Conservation (phyloP, 805 yeast genomes). For the Wickerhamomyces bovis region DNA sequence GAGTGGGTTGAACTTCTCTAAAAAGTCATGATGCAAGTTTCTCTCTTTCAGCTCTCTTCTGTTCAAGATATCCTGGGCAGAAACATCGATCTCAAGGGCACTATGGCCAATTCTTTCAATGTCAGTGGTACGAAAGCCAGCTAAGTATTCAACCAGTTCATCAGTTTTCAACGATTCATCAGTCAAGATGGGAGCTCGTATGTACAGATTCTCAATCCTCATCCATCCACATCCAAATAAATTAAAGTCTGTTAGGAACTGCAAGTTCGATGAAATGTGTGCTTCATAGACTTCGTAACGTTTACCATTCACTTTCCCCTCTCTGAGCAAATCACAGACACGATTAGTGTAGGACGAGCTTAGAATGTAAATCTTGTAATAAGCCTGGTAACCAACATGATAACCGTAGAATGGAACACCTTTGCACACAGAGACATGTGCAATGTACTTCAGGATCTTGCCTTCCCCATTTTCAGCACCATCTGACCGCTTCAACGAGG, state of each 20-base stretch:
- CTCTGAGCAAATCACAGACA: conserved; percentile 43
- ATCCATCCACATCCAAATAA: conserved; percentile 83
- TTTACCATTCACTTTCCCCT: conserved; percentile 34
- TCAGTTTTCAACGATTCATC: conserved; percentile 26
- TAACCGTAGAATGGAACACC: conserved; percentile 86
- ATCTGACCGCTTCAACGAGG: conserved; percentile 30
- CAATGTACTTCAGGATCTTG: conserved; percentile 37
- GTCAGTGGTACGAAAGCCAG: conserved; percentile 20
- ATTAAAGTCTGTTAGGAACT: conserved; percentile 79
- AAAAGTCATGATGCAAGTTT: conserved; percentile 45
- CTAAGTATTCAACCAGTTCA: conserved; percentile 29
- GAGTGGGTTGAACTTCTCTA: conserved; percentile 27
- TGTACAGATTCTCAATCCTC: conserved; percentile 37
- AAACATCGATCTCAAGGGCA: conserved; percentile 65
- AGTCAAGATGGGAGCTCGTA: conserved; percentile 50
- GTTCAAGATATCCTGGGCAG: conserved; percentile 57
- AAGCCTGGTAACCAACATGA: conserved; percentile 55
- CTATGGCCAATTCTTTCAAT: conserved; percentile 53
- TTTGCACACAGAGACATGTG: conserved; percentile 58
- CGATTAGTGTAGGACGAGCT: conserved; percentile 56
- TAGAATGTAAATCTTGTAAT: conserved; percentile 61
- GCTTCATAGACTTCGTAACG: conserved; percentile 59
- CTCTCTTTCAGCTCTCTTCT: conserved; percentile 38
- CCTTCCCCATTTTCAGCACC: conserved; percentile 4
- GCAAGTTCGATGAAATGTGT: conserved; percentile 72